These are phyloP conservation scores for Cylindrotheca fusiformis DNA, from an alignment of 108 stramenopile genomes.

Conservation along the genomic window DNA sequence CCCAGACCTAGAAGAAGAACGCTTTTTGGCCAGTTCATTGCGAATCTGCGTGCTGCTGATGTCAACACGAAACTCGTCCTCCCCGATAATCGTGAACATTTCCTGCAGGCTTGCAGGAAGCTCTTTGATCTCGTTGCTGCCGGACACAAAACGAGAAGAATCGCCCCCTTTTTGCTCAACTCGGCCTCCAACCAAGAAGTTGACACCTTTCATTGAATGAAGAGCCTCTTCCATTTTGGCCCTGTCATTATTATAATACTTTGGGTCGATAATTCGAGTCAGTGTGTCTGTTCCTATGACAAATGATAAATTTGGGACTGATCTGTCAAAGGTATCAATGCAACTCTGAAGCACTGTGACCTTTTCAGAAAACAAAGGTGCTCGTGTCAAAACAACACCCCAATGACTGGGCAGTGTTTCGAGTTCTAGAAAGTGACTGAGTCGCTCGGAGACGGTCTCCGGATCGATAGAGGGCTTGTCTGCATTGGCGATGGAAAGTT, in stretches of 20 bases:
- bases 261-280: constrained; percentile 82
- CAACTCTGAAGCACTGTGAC: constrained; percentile 38
- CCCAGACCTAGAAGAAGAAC: no score
- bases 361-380: constrained; percentile 74
- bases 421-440: constrained; percentile 49
- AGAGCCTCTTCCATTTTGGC: constrained; percentile 56
- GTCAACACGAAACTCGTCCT: constrained; percentile 77
- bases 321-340: constrained; percentile 10
- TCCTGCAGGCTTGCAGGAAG: constrained; percentile 53
- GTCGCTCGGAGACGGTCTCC: constrained; percentile 41
- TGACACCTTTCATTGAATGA: constrained; percentile 58
- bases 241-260: constrained; percentile 73
- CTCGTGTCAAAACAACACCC: constrained; percentile 78
- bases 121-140: constrained; percentile 50
- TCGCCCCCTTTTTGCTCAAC: constrained; percentile 40
- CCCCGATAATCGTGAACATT: constrained; percentile 67
- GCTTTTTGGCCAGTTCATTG: no score
- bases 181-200: constrained; percentile 80
- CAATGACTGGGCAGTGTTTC: constrained; percentile 58
- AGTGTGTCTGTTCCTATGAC: constrained; percentile 88
- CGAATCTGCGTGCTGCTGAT: constrained; percentile 73
- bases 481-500: constrained; percentile 78
- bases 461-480: constrained; percentile 82
- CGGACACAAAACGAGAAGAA: constrained; percentile 53
- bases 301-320: constrained; percentile 43